A percentile compares a stretch with the other conserved stretches of the same genome.
Evolutionary conservation across 2,329 filamentous ascomycete species (phyloP).

Genomic region (Verruconis gallopava): DNA sequence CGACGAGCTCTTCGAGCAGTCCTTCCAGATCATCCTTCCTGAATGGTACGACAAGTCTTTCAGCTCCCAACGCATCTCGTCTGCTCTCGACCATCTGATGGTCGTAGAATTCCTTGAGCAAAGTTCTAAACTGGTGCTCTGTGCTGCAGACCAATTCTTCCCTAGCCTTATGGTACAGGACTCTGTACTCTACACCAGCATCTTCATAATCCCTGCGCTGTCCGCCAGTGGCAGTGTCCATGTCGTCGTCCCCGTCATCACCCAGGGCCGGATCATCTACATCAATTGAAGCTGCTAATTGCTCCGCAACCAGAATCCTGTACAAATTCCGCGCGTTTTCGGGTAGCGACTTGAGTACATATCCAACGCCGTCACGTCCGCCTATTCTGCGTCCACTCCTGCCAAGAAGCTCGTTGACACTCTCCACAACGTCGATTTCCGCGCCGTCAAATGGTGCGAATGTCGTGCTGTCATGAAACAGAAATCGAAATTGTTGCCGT

Average conservation of each 20-base stretch:
- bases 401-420: slow-evolving; percentile 76
- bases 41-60: slow-evolving; percentile 76
- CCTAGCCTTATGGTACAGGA: slow-evolving; percentile 86
- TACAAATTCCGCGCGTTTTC: slow-evolving; percentile 88
- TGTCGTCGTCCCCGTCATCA: slow-evolving; percentile 28
- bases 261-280: slow-evolving; percentile 37
- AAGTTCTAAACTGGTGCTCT: slow-evolving; percentile 86
- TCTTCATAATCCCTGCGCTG: slow-evolving; percentile 21
- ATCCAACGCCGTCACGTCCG: slow-evolving; percentile 82
- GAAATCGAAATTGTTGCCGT: slow-evolving; percentile 70
- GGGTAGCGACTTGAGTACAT: slow-evolving; percentile 78
- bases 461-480: slow-evolving; percentile 91
- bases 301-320: slow-evolving; percentile 69
- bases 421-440: slow-evolving; percentile 78
- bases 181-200: slow-evolving; percentile 70
- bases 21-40: slow-evolving; percentile 77
- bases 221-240: slow-evolving; percentile 18
- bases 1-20: slow-evolving; percentile 62
- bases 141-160: slow-evolving; percentile 96
- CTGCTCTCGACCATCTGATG: slow-evolving; percentile 92
- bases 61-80: slow-evolving; percentile 74
- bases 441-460: slow-evolving; percentile 51
- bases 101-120: slow-evolving; percentile 95
- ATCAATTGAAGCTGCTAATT: slow-evolving; percentile 56
- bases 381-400: slow-evolving; percentile 67